These are phyloP conservation scores for Solidago caesia DNA, from an alignment of 129 eudicot species.

Conservation along the genomic window DNA sequence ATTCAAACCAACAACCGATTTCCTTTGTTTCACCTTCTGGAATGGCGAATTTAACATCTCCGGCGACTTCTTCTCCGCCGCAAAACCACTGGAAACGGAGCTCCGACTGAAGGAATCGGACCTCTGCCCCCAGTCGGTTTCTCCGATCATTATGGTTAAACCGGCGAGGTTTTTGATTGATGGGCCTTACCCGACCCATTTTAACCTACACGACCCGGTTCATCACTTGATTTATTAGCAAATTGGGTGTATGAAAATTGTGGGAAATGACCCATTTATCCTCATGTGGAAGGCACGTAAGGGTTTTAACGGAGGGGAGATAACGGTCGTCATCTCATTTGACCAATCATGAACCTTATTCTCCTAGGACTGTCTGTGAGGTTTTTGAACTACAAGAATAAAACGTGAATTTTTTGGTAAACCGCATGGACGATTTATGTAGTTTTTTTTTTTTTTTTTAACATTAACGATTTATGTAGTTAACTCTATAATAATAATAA, in stretches of 20 bases:
- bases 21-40: constrained; percentile 47
- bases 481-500: too few species aligned
- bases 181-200: constrained; percentile 29
- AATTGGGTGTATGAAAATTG: constrained; percentile 86
- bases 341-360: too few species aligned
- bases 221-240: constrained; percentile 58
- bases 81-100: constrained; percentile 57
- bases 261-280: constrained; percentile 22
- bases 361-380: too few species aligned
- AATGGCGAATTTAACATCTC: constrained; percentile 31
- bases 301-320: too few species aligned
- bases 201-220: constrained; percentile 27
- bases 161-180: constrained; percentile 46
- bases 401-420: too few species aligned
- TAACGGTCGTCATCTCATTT: too few species aligned
- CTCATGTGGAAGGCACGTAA: too few species aligned
- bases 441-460: too few species aligned
- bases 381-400: too few species aligned
- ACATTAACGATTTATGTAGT: too few species aligned
- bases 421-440: too few species aligned
- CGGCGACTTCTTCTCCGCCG: constrained; percentile 30
- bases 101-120: constrained; percentile 32
- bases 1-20: constrained; percentile 43
- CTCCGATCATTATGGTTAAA: constrained; percentile 52
- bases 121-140: constrained; percentile 31